Evolutionary conservation across 495 filamentous ascomycete genomes (phyloP).

Genomic region (Penicillium nucicola): DNA sequence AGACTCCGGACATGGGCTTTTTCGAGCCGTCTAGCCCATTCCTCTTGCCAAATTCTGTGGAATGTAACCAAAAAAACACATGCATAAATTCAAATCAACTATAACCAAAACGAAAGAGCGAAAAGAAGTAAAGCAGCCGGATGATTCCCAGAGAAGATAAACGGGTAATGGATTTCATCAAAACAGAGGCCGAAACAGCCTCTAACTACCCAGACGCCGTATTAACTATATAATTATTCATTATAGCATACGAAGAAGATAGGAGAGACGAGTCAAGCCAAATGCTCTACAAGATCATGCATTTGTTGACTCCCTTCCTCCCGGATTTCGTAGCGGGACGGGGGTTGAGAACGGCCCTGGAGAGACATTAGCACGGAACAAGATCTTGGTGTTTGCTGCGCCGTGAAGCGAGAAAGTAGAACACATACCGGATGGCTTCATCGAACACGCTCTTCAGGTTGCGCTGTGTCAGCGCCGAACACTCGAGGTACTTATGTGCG

Average conservation of each 20-base stretch:
- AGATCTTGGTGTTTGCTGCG: not conserved
- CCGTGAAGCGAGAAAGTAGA: not conserved
- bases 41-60: too few relatives aligned
- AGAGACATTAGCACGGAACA: not conserved
- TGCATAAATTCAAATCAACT: not conserved
- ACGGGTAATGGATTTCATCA: constrained; percentile 28
- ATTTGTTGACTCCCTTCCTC: constrained; percentile 58
- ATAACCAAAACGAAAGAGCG: not conserved
- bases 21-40: too few relatives aligned
- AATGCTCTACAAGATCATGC: constrained; percentile 65
- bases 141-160: constrained; percentile 8
- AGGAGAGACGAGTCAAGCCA: constrained; percentile 10
- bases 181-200: constrained; percentile 24
- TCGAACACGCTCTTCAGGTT: constrained; percentile 98
- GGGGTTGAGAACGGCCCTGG: constrained; percentile 80
- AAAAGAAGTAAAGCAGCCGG: not conserved
- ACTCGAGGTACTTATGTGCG: constrained; percentile 94
- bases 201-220: constrained; percentile 40
- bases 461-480: constrained; percentile 94
- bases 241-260: constrained; percentile 32
- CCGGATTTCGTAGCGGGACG: constrained; percentile 60
- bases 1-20: not conserved
- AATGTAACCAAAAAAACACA: not conserved
- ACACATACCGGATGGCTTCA: constrained; percentile 89
- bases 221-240: constrained; percentile 48